phyloP scores from a whole-genome alignment of 2,329 filamentous ascomycete species.

The Scedosporium dehoogii region DNA sequence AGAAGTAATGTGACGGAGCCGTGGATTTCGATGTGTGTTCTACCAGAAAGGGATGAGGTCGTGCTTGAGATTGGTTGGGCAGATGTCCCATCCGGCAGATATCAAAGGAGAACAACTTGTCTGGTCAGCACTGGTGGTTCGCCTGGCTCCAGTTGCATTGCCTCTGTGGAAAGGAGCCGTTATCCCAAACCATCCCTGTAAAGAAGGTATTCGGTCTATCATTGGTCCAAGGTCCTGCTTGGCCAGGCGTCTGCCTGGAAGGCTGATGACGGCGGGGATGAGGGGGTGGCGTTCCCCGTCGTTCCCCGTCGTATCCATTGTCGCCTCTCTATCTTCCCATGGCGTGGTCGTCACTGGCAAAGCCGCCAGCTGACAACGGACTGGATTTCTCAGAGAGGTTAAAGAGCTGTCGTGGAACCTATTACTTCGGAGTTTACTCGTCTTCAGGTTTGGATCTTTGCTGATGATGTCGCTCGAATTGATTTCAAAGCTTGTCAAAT shows the following conservation, averaged over 20 bases:
- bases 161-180: background rate
- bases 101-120: too few species aligned
- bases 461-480: background rate
- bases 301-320: background rate
- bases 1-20: background rate
- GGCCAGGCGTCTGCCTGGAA: background rate
- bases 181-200: background rate
- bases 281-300: background rate
- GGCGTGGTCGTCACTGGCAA: background rate
- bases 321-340: background rate
- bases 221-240: background rate
- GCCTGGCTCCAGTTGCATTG: too few species aligned
- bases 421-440: too few species aligned
- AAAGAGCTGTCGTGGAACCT: too few species aligned
- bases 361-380: background rate
- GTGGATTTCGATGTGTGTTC: too few species aligned
- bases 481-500: background rate
- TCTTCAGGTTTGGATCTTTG: too few species aligned
- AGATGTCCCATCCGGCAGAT: too few species aligned
- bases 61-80: too few species aligned
- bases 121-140: too few species aligned
- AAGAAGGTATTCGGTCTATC: background rate
- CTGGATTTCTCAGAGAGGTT: background rate
- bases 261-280: background rate
- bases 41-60: too few species aligned